Conservation (phyloP, 2,329 filamentous ascomycete species). For the Tolypocladium album region DNA sequence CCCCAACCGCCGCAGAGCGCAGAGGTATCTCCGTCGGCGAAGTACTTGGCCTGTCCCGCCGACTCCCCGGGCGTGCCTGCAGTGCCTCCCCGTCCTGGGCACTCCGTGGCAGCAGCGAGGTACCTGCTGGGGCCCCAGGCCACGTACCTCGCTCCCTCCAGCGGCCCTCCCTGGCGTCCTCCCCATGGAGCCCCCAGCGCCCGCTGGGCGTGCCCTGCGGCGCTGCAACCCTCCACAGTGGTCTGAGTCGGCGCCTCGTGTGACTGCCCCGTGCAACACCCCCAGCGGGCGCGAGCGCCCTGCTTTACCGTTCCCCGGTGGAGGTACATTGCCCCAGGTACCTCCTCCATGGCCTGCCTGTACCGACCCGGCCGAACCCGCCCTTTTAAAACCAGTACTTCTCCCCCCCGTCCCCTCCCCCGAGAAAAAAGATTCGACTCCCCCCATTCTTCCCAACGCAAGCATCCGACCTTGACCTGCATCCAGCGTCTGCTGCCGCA, state of each 20-base stretch:
- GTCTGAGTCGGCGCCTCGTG: background rate
- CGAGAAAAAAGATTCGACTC: conserved; percentile 7
- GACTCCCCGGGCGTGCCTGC: background rate
- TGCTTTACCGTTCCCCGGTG: background rate
- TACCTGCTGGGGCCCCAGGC: background rate
- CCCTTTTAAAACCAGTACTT: conserved; percentile 17
- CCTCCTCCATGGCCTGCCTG: conserved; percentile 1
- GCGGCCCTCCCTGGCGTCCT: background rate
- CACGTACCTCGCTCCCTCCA: background rate
- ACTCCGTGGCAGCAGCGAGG: background rate
- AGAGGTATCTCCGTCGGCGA: conserved; percentile 2
- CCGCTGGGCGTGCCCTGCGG: background rate
- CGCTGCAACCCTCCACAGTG: background rate
- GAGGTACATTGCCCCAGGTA: conserved; percentile 6
- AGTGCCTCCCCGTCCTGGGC: background rate
- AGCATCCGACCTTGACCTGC: conserved; percentile 2
- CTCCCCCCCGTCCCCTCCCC: conserved; percentile 10
- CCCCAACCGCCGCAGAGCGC: background rate
- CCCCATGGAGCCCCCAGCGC: background rate
- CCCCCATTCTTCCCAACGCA: conserved; percentile 8
- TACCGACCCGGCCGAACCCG: conserved; percentile 22
- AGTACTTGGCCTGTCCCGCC: background rate
- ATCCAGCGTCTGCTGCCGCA: background rate
- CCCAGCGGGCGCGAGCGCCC: background rate
- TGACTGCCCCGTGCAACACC: background rate